Conservation (phyloP, 2,329 filamentous ascomycete genomes). For the Claviceps purpurea region DNA sequence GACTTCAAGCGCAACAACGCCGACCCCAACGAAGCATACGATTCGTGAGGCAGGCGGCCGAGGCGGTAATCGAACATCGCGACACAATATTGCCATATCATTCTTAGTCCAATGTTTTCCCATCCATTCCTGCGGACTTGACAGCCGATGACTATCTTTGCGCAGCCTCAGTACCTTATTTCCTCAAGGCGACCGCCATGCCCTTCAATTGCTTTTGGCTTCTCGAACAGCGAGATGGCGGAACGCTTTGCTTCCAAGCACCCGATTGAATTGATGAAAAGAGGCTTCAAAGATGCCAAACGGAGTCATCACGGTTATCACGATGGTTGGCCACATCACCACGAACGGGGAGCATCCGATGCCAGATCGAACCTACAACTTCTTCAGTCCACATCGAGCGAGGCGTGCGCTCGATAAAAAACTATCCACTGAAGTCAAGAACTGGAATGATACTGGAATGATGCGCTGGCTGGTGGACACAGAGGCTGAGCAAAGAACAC, state of each 20-base stretch:
- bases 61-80: background rate
- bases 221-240: background rate
- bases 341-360: background rate
- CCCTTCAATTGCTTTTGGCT: background rate
- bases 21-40: slow-evolving; percentile 28
- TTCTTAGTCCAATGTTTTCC: background rate
- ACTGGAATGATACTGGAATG: background rate
- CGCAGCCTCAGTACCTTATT: background rate
- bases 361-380: background rate
- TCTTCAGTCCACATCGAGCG: background rate
- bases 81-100: slow-evolving; percentile 1
- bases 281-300: background rate
- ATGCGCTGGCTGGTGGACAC: background rate
- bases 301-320: background rate
- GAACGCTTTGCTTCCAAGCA: background rate
- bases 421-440: slow-evolving; percentile 10
- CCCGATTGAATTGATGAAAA: background rate
- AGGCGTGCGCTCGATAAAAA: slow-evolving; percentile 6
- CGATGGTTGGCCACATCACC: background rate
- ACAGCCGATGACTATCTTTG: background rate
- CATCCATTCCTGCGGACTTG: slow-evolving; percentile 3
- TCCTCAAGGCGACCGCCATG: background rate
- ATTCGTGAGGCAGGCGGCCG: slow-evolving; percentile 11
- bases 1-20: slow-evolving; percentile 41
- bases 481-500: background rate